Evolutionary conservation across 306 rosid species (phyloP).

Genomic region (Begonia loranthoides): DNA sequence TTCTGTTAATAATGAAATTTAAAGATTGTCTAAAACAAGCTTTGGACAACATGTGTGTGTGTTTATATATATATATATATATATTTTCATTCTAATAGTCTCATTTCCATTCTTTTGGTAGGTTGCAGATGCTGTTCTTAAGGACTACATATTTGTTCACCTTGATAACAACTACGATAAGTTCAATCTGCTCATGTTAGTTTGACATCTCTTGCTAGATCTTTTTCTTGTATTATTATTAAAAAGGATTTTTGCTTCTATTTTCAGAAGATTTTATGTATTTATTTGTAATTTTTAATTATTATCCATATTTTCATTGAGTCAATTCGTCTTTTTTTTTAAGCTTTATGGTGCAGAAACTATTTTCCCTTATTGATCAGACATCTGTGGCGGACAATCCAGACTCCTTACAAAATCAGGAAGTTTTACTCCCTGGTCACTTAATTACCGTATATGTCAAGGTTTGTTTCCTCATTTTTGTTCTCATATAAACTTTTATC

Average conservation of each 20-base stretch:
- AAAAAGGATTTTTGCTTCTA: not conserved
- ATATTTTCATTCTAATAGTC: no score
- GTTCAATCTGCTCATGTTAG: slow-evolving; percentile 89
- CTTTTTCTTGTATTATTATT: slow-evolving; percentile 1
- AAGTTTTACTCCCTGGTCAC: slow-evolving; percentile 89
- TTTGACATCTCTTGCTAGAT: slow-evolving; percentile 7
- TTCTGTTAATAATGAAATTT: slow-evolving; percentile 3
- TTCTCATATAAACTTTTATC: no score
- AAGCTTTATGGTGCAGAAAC: slow-evolving; percentile 92
- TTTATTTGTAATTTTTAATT: not conserved
- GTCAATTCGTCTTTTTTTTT: slow-evolving; percentile 6
- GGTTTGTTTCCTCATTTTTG: slow-evolving; percentile 22
- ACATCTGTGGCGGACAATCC: slow-evolving; percentile 78
- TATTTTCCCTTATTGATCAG: slow-evolving; percentile 84
- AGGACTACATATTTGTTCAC: slow-evolving; percentile 70
- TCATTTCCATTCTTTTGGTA: slow-evolving; percentile 8
- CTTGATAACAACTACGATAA: slow-evolving; percentile 65
- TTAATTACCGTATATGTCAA: slow-evolving; percentile 75
- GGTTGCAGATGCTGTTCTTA: slow-evolving; percentile 70
- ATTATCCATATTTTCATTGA: slow-evolving; percentile 8
- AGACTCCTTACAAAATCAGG: slow-evolving; percentile 92
- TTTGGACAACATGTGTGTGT: no score
- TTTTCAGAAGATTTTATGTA: not conserved
- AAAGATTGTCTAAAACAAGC: no score
- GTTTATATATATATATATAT: no score